A percentile compares a stretch with the other conserved stretches of the same genome.
Conservation (phyloP, 345 rosid species). For the Populus nigra region DNA sequence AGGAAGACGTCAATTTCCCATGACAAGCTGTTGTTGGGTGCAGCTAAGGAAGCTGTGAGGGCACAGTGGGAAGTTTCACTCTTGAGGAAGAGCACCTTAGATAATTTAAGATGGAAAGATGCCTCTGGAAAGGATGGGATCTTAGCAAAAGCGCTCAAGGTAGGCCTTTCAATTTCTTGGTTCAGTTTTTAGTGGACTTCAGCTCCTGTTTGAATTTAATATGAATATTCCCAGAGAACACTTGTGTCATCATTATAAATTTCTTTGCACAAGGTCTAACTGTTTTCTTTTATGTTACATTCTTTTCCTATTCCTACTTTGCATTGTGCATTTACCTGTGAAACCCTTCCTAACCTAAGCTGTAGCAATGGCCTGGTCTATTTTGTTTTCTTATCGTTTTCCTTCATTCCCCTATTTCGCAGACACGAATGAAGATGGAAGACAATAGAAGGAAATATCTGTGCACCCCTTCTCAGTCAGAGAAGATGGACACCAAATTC, state of each 20-base stretch:
- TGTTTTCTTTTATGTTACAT: neutral
- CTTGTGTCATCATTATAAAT: neutral
- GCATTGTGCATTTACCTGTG: neutral
- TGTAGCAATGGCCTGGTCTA: constrained; percentile 1
- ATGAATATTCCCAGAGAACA: neutral
- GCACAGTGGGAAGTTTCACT: constrained; percentile 49
- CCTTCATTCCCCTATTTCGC: constrained; percentile 4
- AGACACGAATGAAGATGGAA: constrained; percentile 60
- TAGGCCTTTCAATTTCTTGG: constrained; percentile 16
- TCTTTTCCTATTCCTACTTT: neutral
- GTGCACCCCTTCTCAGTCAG: constrained; percentile 32
- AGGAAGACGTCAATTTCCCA: constrained; percentile 52
- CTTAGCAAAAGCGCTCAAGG: constrained; percentile 58
- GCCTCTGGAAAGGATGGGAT: constrained; percentile 53
- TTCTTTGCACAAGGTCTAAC: neutral
- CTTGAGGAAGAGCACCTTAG: constrained; percentile 35
- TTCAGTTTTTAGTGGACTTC: neutral
- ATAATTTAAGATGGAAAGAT: constrained; percentile 46
- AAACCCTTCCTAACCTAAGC: neutral
- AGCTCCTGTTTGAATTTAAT: neutral
- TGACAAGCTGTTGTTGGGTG: constrained; percentile 60
- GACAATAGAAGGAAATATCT: constrained; percentile 47
- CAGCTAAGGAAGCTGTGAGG: constrained; percentile 58
- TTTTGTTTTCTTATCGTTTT: neutral
- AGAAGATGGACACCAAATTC: constrained; percentile 43